Evolutionary conservation across 1,284 basidiomycete genomes (phyloP), one percentile per base, ranked within the genome.

Genomic region (Trichosporon inkin): DNA sequence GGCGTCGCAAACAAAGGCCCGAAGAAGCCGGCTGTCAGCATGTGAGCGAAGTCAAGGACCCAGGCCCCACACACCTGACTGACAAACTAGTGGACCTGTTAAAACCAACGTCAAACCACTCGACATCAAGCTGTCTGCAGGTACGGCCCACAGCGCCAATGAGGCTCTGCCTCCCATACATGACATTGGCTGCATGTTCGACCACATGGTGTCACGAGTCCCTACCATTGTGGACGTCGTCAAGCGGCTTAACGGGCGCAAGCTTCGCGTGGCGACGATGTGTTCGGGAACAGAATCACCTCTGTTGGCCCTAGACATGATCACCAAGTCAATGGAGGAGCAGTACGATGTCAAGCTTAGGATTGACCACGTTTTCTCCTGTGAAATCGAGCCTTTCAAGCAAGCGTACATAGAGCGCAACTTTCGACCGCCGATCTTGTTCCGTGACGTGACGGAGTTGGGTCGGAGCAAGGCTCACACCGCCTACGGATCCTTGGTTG

Each of bases 381-480:
- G 93, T 78, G 93, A 97, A 79, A 96, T 97, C 64, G 94, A 96
- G 73, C 93, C 94, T 1, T 97, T 94, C 84, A 97, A 97, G 78
- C 93, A 97, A 76, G 93, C 93, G 0, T 97, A 97, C 76, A 97
- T 97, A 63, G 94, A 97, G 76, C 84, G 94, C 24, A 97, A 97
- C 77, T 97, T 97, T 74, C 68, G 78, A 3, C 76, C 76, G 13
- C 92, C 93, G 5, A 79, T 96, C 37, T 82, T 97, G 36, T 97
- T 97, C 75, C 85, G 94, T 57, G 94, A 97, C 73, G 93, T 97
- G 14, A 93, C 90, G 58, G 93, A 97, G 71, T 83, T 97, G 16
- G 92, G 89, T 2, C 84, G 86, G 35, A 80, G 81, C 41, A 82
- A 86, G 75, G 89, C 91, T 83, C 92, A 80, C 61, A 97, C 93